Conservation (phyloP, 2,329 filamentous ascomycete species). For the Botryotinia calthae region DNA sequence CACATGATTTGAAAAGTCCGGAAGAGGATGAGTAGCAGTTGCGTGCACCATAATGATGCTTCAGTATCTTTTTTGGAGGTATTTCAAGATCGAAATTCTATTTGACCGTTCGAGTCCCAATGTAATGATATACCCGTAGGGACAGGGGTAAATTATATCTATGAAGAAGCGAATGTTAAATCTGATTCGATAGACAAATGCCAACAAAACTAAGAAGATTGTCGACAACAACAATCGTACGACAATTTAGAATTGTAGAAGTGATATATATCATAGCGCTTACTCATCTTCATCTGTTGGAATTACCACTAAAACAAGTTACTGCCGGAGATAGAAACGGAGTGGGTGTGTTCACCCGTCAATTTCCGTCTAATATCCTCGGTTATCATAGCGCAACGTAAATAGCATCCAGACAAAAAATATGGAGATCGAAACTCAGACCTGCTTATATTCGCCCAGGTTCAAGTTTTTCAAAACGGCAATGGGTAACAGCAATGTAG, state of each 20-base stretch:
- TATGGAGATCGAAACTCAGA: background rate
- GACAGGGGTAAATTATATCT: background rate
- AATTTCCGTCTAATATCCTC: background rate
- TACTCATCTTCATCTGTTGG: background rate
- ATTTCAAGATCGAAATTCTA: background rate
- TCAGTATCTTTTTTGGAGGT: background rate
- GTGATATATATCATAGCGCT: background rate
- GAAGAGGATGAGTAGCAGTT: conserved; percentile 14
- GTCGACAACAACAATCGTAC: background rate
- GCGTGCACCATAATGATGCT: background rate
- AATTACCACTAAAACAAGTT: background rate
- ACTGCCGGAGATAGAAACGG: background rate
- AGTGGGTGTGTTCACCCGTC: background rate
- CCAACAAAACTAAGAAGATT: background rate
- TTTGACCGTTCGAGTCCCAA: background rate
- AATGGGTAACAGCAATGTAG: background rate
- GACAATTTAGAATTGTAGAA: background rate
- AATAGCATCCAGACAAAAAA: background rate
- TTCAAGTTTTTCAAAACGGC: background rate
- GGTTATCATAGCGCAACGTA: background rate
- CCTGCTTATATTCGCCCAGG: background rate
- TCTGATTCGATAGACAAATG: background rate
- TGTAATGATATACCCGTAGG: background rate
- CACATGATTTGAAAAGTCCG: conserved; percentile 21
- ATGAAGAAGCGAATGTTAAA: background rate